Base-by-base conservation (phyloP, 257 asterid species). In the Forsythia viridissima region DNA sequence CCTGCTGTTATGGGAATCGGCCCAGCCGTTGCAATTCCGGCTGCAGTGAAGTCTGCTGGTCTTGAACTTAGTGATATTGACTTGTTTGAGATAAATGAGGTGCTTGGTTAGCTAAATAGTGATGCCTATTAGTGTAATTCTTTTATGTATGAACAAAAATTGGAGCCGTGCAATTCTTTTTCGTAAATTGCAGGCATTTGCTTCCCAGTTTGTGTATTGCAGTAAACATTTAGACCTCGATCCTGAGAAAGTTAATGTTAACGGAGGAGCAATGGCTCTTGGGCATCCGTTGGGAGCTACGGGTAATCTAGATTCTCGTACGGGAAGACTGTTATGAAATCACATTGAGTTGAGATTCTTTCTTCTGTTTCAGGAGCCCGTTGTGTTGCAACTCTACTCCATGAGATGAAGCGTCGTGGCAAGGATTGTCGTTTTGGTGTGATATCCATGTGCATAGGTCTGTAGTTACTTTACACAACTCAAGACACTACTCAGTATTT, bases 1-100 rank as follows among this genome's bases (percentile, higher is more conserved):
- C 98, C 98, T 63, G 93, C 94, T n/a, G 94, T 94, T 43, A 94
- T 91, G 97, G 98, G 98, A 48, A 85, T 94, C 9, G 98, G 98
- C 42, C 98, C 98, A 7, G 97, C 98, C 21, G 91, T 90, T 71
- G 97, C 98, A 72, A 94, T 94, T 82, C 98, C 98, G 36, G 95
- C 94, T 65, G 98, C 98, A 12, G 93, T 87, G 65, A 92, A 94
- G 83, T 86, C 96, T 80, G 98, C 98, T 71, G 94, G 97, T 72
- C 97, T 94, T 68, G 79, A 86, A 59, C 78, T 92, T 11, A 73
- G 76, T 42, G 92, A 94, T 82, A 87, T 94, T 63, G 89, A 87
- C 78, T 79, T 94, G 85, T 94, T 90, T 63, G 98, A 92, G 85
- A 94, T 94, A 85, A 94, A 94, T 8, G 98, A 94, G 97, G 98